A percentile compares a stretch with the other conserved stretches of the same genome.
Conservation (phyloP, 75 land plant genomes). For the Sequoiadendron giganteum region DNA sequence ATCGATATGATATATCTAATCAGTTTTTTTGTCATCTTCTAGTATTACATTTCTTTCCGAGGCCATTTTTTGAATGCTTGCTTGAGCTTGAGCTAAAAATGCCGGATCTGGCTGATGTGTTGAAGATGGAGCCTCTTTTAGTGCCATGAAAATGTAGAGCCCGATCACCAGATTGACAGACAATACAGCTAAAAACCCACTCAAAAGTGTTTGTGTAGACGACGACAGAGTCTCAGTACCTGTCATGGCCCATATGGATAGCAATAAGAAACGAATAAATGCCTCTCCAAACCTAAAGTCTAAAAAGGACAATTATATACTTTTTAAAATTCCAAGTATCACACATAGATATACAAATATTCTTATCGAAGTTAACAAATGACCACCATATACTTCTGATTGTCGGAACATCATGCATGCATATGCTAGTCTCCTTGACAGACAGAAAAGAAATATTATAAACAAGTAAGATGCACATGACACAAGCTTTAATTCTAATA, state of each 20-base stretch:
- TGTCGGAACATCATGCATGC: neutral
- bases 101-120: conserved; percentile 69
- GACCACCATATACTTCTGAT: neutral
- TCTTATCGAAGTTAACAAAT: neutral
- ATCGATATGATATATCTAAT: neutral
- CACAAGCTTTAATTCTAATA: neutral
- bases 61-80: conserved; percentile 30
- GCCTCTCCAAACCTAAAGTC: neutral
- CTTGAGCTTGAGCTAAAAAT: conserved; percentile 66
- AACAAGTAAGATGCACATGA: neutral
- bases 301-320: neutral
- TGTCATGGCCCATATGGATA: conserved; percentile 14
- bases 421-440: neutral
- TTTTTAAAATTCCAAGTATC: no score
- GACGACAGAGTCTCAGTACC: conserved; percentile 46
- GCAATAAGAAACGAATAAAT: neutral
- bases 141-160: conserved; percentile 65
- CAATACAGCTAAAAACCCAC: conserved; percentile 82
- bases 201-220: conserved; percentile 48
- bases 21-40: conserved; percentile 4
- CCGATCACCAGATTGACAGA: conserved; percentile 77
- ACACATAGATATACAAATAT: neutral
- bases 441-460: neutral
- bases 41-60: neutral
- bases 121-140: conserved; percentile 52